phyloP scores from a whole-genome alignment of 2,329 filamentous ascomycete species.

The Colletotrichum spinosum region DNA sequence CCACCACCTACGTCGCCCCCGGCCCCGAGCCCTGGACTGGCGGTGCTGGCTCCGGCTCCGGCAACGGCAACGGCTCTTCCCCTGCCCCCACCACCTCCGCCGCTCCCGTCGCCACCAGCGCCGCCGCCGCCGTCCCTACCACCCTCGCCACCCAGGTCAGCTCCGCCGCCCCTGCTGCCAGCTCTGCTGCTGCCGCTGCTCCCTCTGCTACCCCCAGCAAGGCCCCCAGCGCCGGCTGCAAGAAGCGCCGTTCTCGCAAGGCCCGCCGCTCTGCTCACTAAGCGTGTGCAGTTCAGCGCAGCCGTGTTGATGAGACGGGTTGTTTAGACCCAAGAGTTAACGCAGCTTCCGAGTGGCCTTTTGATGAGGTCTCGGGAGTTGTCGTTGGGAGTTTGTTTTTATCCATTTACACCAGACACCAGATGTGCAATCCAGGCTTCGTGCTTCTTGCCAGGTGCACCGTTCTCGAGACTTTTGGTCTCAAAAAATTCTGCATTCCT shows the following conservation, averaged over 20 bases:
- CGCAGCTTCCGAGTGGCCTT: not conserved
- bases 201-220: conserved; percentile 40
- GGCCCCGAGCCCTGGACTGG: conserved; percentile 49
- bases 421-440: conserved; percentile 32
- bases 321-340: conserved; percentile 3
- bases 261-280: conserved; percentile 36
- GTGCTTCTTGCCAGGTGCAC: conserved; percentile 29
- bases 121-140: conserved; percentile 15
- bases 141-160: conserved; percentile 16
- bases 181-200: conserved; percentile 24
- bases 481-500: conserved; percentile 26
- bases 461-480: conserved; percentile 3
- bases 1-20: conserved; percentile 48
- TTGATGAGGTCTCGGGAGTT: conserved; percentile 1
- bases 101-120: conserved; percentile 11
- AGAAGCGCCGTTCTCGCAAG: conserved; percentile 36
- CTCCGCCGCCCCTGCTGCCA: conserved; percentile 17
- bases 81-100: conserved; percentile 25
- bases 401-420: conserved; percentile 18
- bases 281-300: not conserved
- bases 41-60: conserved; percentile 31
- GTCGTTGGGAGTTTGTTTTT: conserved; percentile 15
- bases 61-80: conserved; percentile 23
- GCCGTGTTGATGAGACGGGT: not conserved
- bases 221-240: conserved; percentile 29